Percentiles rank a stretch among this genome's conserved stretches.
Evolutionary conservation across 139 green algal species (phyloP).

Genomic region (Tetratostichococcus sp.): DNA sequence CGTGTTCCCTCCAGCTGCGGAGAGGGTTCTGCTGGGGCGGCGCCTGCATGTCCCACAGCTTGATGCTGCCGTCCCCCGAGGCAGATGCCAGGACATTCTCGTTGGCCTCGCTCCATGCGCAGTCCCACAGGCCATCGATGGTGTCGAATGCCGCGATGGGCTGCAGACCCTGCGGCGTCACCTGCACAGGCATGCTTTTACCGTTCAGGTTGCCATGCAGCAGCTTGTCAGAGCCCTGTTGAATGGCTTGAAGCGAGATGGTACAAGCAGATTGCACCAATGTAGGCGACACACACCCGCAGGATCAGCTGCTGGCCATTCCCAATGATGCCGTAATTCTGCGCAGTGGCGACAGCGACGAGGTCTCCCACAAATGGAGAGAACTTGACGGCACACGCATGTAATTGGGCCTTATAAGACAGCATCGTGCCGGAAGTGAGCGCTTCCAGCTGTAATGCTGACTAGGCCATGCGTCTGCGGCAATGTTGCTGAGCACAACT

Average conservation of each 20-base stretch:
- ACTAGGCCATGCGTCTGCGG: no score
- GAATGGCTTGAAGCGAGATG: no score
- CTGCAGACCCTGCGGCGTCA: constrained; percentile 62
- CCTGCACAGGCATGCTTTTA: constrained; percentile 37
- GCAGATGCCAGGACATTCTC: constrained; percentile 90
- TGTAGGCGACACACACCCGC: constrained; percentile 47
- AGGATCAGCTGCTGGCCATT: constrained; percentile 91
- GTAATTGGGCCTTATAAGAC: constrained; percentile 66
- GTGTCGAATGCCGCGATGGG: constrained; percentile 89
- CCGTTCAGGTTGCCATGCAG: background rate
- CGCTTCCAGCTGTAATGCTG: no score
- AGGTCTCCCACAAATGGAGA: constrained; percentile 79
- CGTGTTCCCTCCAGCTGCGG: constrained; percentile 82
- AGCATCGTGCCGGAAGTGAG: constrained; percentile 31
- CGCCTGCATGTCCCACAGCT: constrained; percentile 82
- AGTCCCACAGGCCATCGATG: constrained; percentile 94
- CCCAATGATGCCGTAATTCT: constrained; percentile 99
- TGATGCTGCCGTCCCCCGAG: constrained; percentile 90
- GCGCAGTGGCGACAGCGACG: constrained; percentile 86
- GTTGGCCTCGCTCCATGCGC: constrained; percentile 90
- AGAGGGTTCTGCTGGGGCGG: constrained; percentile 82
- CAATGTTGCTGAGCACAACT: no score
- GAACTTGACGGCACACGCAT: constrained; percentile 84
- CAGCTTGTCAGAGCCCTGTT: background rate
- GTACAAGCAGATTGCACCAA: no score